Evolutionary conservation across 2,329 filamentous ascomycete genomes (phyloP).

Genomic region (Nemania sp.): DNA sequence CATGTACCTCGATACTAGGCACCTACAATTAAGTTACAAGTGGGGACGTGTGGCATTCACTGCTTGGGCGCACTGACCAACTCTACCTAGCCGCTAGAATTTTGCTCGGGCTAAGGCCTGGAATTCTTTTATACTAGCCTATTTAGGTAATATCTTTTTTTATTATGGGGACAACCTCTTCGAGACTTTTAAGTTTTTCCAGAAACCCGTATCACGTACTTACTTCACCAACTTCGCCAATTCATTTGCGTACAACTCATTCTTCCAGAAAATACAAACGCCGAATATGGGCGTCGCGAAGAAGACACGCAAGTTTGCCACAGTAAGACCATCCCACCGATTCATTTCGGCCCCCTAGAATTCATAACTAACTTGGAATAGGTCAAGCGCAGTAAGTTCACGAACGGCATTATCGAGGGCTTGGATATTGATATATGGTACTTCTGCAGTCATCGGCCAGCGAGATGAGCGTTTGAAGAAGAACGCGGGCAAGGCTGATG

Average conservation of each 20-base stretch:
- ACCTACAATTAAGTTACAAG: too few species aligned
- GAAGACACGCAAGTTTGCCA: constrained; percentile 28
- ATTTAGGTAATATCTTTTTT: neutral
- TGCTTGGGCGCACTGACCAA: constrained; percentile 16
- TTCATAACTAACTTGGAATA: constrained; percentile 30
- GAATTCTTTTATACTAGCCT: constrained; percentile 3
- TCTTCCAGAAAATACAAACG: neutral
- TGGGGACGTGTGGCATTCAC: neutral
- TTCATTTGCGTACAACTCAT: neutral
- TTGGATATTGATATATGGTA: constrained; percentile 3
- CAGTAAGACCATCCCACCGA: constrained; percentile 7
- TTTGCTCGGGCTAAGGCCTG: too few species aligned
- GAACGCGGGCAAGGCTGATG: constrained; percentile 71
- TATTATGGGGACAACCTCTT: constrained; percentile 4
- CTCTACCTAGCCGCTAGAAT: too few species aligned
- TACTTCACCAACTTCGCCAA: too few species aligned
- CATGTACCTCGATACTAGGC: too few species aligned
- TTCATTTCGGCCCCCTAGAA: constrained; percentile 30
- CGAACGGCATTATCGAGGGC: neutral
- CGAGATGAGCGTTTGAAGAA: constrained; percentile 81
- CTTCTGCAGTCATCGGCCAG: constrained; percentile 66
- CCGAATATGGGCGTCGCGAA: constrained; percentile 22
- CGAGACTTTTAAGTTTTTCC: constrained; percentile 14
- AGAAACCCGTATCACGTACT: neutral
- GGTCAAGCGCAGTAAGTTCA: constrained; percentile 37